Conservation (phyloP, 2,329 filamentous ascomycete genomes). For the Cyanodermella asteris region DNA sequence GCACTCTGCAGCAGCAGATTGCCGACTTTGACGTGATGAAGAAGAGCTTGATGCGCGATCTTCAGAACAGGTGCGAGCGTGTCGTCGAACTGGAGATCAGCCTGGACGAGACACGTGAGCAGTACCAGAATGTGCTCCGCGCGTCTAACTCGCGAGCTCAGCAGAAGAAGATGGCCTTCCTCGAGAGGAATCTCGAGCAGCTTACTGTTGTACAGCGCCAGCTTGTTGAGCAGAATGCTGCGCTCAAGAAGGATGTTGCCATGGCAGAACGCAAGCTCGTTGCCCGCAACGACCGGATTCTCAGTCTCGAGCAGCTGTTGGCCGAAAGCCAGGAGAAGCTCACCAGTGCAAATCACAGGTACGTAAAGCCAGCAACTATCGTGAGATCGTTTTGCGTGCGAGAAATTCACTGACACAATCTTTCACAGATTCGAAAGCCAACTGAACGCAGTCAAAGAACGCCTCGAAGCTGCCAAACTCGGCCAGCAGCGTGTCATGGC, state of each 20-base stretch:
- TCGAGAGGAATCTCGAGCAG: slow-evolving; percentile 94
- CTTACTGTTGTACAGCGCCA: slow-evolving; percentile 92
- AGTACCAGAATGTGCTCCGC: slow-evolving; percentile 95
- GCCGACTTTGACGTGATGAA: slow-evolving; percentile 99
- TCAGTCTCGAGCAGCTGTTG: slow-evolving; percentile 73
- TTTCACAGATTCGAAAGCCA: slow-evolving; percentile 73
- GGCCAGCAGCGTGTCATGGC: slow-evolving; percentile 71
- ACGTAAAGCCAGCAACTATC: slow-evolving; percentile 18
- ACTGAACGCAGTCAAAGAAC: slow-evolving; percentile 90
- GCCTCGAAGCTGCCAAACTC: slow-evolving; percentile 82
- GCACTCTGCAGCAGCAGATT: slow-evolving; percentile 92
- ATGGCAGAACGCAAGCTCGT: slow-evolving; percentile 96
- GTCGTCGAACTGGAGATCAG: slow-evolving; percentile 97
- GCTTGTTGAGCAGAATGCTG: slow-evolving; percentile 91
- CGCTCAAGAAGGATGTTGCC: slow-evolving; percentile 95
- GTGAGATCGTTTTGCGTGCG: background rate
- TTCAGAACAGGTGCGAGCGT: slow-evolving; percentile 94
- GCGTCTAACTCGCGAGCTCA: slow-evolving; percentile 95
- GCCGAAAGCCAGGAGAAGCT: slow-evolving; percentile 98
- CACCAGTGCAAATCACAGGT: slow-evolving; percentile 93
- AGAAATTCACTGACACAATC: slow-evolving; percentile 6
- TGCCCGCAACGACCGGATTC: slow-evolving; percentile 88
- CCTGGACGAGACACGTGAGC: slow-evolving; percentile 87
- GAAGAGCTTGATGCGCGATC: slow-evolving; percentile 95
- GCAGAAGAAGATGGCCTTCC: slow-evolving; percentile 99